Base-by-base conservation (phyloP, 2,329 filamentous ascomycete species). In the Alternaria gansuensis region DNA sequence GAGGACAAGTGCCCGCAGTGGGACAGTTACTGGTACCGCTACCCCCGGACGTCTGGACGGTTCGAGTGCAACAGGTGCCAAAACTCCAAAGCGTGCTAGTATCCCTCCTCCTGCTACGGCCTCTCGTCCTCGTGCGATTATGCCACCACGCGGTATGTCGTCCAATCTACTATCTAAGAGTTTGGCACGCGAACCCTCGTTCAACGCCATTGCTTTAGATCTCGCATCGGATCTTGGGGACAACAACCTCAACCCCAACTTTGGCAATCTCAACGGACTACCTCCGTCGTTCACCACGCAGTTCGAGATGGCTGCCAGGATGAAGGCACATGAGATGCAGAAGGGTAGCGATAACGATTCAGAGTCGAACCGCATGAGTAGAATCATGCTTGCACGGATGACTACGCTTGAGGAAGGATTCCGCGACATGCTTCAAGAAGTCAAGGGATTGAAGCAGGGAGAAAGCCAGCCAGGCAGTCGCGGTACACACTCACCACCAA, bases 401-500 rank as follows among this genome's bases (percentile, higher is more conserved):
- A 95, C 95, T 75, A 94, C 90, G 7, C 83, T 98, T 2, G 93
- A 98, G 75, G 92, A 96, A 77, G 90, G 93, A 13, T 94, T 98
- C 75, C 85, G 90, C 2, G 92, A 97, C 59, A 89, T 96, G n/a
- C 86, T 93, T 56, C 87, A 87, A 62, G 92, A 95, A 76, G 89
- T 96, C 75, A 87, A 90, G 62, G 86, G 87, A 63, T 79, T 86
- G 74, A 86, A 82, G 77, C 77, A 75, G 63, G 76, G 71, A 23
- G 74, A 71, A 1, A 66, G 70, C 46, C 63, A 70, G 24, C 56
- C 51, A 7, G 66, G 60, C 7, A 73, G 70, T 37, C 67, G 66
- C n/a, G 70, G 72, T 10, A 72, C 69, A 11, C 65, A 67, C 14
- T 72, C 65, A 21, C 69, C 74, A 8, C 69, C 71, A n/a, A 65